Conservation (phyloP, 1,139 yeast species). For the Geotrichum armillariae region DNA sequence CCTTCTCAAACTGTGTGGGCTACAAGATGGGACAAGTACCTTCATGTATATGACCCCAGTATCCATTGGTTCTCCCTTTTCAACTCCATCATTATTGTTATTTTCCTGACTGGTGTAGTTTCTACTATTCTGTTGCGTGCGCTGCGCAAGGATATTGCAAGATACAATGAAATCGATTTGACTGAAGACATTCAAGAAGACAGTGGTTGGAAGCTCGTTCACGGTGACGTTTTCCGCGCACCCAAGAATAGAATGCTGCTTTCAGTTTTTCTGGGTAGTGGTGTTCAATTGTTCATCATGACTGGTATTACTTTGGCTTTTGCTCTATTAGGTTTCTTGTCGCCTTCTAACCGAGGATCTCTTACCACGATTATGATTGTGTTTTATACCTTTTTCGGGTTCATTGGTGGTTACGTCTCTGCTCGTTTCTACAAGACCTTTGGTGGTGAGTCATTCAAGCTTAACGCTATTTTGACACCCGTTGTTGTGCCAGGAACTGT, state of each 20-base stretch:
- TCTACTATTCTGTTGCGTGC: slow-evolving; percentile 79
- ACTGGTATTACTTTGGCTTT: slow-evolving; percentile 68
- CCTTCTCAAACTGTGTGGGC: slow-evolving; percentile 87
- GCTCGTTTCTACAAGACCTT: slow-evolving; percentile 82
- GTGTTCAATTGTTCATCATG: slow-evolving; percentile 82
- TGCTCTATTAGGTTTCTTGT: slow-evolving; percentile 84
- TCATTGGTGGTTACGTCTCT: slow-evolving; percentile 82
- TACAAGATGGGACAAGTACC: slow-evolving; percentile 96
- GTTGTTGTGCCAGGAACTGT: slow-evolving; percentile 77
- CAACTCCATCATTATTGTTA: slow-evolving; percentile 78
- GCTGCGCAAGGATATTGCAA: slow-evolving; percentile 78
- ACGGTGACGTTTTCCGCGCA: slow-evolving; percentile 92
- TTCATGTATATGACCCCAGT: slow-evolving; percentile 87
- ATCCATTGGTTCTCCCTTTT: slow-evolving; percentile 94
- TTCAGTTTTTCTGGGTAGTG: slow-evolving; percentile 85
- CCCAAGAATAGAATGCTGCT: slow-evolving; percentile 72
- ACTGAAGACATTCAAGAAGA: slow-evolving; percentile 86
- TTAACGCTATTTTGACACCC: slow-evolving; percentile 82
- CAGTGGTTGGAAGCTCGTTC: slow-evolving; percentile 95
- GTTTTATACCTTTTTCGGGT: slow-evolving; percentile 75
- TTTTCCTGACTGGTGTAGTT: slow-evolving; percentile 75
- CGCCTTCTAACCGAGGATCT: slow-evolving; percentile 95
- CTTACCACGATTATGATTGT: slow-evolving; percentile 87
- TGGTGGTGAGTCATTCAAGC: slow-evolving; percentile 91
- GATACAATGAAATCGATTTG: slow-evolving; percentile 84